These are phyloP conservation scores for Kalaharituber pfeilii DNA, from an alignment of 2,329 filamentous ascomycete species.

Conservation along the genomic window DNA sequence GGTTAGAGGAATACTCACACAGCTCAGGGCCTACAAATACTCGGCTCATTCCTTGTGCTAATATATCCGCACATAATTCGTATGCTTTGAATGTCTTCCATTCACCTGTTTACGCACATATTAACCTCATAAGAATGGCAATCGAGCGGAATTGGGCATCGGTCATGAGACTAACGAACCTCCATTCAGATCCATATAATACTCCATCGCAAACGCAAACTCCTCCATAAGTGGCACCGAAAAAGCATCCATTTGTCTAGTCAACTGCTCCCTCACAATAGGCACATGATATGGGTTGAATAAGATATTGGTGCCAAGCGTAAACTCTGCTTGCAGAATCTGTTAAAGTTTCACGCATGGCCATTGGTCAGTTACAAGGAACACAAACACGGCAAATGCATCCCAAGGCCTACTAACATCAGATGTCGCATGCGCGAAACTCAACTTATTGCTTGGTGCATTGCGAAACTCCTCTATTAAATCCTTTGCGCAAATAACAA, in stretches of 20 bases:
- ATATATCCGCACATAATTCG: background rate
- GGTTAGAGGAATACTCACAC: background rate
- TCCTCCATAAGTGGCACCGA: background rate
- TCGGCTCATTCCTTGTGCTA: background rate
- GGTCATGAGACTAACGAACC: background rate
- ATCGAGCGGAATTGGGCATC: too few relatives aligned
- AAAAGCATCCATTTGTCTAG: background rate
- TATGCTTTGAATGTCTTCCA: background rate
- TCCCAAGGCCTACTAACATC: conserved; percentile 1
- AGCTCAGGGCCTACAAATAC: background rate
- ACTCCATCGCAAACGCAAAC: background rate
- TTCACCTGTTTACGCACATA: background rate
- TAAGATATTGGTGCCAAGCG: background rate
- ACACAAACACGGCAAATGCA: background rate
- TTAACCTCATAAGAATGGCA: background rate
- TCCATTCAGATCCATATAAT: background rate
- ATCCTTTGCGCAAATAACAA: background rate
- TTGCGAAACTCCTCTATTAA: background rate
- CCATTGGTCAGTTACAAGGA: too few relatives aligned
- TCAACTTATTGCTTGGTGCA: background rate
- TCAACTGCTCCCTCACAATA: background rate
- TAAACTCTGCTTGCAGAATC: background rate
- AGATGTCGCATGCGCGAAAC: background rate
- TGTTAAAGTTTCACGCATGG: background rate
- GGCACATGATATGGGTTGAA: background rate